A percentile compares a stretch with the other conserved stretches of the same genome.
Evolutionary conservation across 2,329 filamentous ascomycete genomes (phyloP).

Genomic region (Ceratocystis variospora): DNA sequence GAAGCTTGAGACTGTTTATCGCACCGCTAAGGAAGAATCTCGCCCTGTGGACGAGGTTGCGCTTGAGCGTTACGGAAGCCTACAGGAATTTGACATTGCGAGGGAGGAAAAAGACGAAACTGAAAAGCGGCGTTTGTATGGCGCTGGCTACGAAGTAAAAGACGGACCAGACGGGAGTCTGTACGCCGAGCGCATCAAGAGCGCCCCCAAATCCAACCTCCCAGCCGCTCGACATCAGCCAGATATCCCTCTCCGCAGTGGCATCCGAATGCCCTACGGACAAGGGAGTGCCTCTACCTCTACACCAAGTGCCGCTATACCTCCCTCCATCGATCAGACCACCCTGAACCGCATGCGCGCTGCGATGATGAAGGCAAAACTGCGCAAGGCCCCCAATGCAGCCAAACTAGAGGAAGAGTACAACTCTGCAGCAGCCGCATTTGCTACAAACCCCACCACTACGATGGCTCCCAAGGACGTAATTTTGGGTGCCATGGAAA

Average conservation of each 20-base stretch:
- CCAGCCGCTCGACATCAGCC: background rate
- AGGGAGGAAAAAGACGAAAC: slow-evolving; percentile 86
- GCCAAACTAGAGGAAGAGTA: slow-evolving; percentile 71
- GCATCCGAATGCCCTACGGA: slow-evolving; percentile 11
- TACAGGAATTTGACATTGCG: slow-evolving; percentile 81
- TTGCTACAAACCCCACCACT: slow-evolving; percentile 29
- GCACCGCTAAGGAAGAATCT: slow-evolving; percentile 58
- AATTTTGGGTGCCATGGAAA: slow-evolving; percentile 77
- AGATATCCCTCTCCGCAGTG: slow-evolving; percentile 10
- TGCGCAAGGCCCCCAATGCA: slow-evolving; percentile 63
- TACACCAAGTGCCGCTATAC: slow-evolving; percentile 23
- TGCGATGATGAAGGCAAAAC: slow-evolving; percentile 88
- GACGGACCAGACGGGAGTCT: slow-evolving; percentile 80
- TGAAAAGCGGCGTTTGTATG: slow-evolving; percentile 70
- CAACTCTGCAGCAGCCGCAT: slow-evolving; percentile 55
- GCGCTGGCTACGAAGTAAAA: slow-evolving; percentile 69
- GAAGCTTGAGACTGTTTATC: slow-evolving; percentile 76
- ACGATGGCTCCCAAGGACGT: slow-evolving; percentile 49
- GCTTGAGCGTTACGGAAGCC: slow-evolving; percentile 62
- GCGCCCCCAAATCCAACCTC: slow-evolving; percentile 21
- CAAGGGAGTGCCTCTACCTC: slow-evolving; percentile 19
- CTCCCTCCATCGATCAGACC: slow-evolving; percentile 52
- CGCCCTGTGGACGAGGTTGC: slow-evolving; percentile 70
- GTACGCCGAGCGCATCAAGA: slow-evolving; percentile 56
- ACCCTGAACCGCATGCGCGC: slow-evolving; percentile 80